These are phyloP conservation scores for Eimeria brunetti DNA, from an alignment of 169 alveolate species.

Conservation along the genomic window DNA sequence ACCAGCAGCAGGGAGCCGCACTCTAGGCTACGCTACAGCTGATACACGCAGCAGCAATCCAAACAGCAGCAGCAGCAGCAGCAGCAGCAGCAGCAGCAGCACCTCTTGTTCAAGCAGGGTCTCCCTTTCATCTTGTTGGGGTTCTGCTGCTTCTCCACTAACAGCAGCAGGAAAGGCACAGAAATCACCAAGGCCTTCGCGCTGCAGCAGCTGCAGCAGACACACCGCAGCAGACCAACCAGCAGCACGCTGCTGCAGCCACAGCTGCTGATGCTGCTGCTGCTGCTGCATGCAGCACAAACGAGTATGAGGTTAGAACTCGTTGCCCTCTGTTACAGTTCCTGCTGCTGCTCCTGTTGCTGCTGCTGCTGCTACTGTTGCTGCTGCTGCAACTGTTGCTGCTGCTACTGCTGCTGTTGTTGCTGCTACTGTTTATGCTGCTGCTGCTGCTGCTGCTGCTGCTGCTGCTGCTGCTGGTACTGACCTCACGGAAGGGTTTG, in stretches of 20 bases:
- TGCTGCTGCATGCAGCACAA: background rate
- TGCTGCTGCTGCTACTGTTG: constrained; percentile 11
- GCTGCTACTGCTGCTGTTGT: background rate
- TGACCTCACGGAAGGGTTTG: background rate
- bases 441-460: background rate
- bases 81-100: constrained; percentile 17
- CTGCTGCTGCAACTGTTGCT: background rate
- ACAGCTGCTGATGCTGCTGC: background rate
- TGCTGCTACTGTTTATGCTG: background rate
- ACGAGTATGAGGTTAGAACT: too few species aligned
- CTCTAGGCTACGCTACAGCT: too few species aligned
- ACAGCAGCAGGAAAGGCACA: background rate
- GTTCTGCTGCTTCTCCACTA: background rate
- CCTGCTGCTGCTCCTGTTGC: constrained; percentile 1
- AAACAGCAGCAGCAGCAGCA: background rate
- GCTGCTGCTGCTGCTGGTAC: background rate
- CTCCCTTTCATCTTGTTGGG: background rate
- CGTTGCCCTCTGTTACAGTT: background rate
- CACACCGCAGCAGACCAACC: background rate
- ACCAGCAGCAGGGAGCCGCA: too few species aligned
- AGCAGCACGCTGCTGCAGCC: background rate
- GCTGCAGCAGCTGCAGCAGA: constrained; percentile 44
- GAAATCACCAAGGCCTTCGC: background rate
- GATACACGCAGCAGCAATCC: background rate
- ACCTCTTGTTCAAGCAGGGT: constrained; percentile 6